Conservation (phyloP, 2,329 filamentous ascomycete species). For the Bimuria novae-zelandiae region DNA sequence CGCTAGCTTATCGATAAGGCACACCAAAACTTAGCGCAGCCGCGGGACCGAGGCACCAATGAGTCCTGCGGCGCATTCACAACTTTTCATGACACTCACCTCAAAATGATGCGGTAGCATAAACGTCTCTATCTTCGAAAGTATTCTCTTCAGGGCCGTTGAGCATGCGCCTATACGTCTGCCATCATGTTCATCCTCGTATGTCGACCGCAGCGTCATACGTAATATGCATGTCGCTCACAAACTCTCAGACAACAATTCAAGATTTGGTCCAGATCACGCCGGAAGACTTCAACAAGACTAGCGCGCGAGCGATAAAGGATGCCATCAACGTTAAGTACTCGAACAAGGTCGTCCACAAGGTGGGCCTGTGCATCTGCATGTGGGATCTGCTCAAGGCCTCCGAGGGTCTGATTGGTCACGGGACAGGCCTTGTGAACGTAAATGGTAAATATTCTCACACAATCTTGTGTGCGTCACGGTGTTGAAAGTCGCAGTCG, state of each 20-base stretch:
- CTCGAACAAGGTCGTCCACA: constrained; percentile 95
- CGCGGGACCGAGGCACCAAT: constrained; percentile 8
- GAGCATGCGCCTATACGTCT: constrained; percentile 31
- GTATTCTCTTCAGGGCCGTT: not conserved
- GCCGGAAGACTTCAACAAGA: constrained; percentile 84
- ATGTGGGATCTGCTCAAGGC: constrained; percentile 89
- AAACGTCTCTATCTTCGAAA: not conserved
- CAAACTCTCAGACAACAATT: constrained; percentile 74
- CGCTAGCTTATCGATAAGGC: constrained; percentile 19
- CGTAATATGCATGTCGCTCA: constrained; percentile 5
- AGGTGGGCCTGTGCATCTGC: constrained; percentile 90
- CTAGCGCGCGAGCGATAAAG: constrained; percentile 82
- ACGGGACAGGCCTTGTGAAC: constrained; percentile 89
- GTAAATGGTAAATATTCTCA: constrained; percentile 92
- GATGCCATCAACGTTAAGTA: constrained; percentile 98
- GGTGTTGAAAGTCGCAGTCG: too few species aligned
- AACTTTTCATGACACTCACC: constrained; percentile 12
- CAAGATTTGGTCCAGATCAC: constrained; percentile 92
- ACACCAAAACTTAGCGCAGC: constrained; percentile 8
- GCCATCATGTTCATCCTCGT: constrained; percentile 47
- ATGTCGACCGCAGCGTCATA: constrained; percentile 17
- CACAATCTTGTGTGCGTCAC: too few species aligned
- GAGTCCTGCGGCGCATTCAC: not conserved
- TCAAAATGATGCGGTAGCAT: constrained; percentile 18
- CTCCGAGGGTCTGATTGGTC: constrained; percentile 91